Evolutionary conservation across 805 yeast genomes (phyloP).

Genomic region (Blastobotrys attinorum): DNA sequence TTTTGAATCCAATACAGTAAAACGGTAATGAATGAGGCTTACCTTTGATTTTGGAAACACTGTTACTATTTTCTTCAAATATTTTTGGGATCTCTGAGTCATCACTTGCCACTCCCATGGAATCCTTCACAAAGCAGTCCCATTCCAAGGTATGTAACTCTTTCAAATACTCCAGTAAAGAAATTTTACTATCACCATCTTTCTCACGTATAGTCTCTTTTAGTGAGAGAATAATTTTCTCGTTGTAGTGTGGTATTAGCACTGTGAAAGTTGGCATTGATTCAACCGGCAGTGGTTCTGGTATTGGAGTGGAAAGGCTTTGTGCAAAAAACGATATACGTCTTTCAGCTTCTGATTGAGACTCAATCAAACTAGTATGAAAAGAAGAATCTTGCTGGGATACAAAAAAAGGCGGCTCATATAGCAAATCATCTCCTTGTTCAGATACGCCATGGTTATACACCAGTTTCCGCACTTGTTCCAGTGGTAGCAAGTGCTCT

Average conservation of each 20-base stretch:
- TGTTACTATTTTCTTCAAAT: constrained; percentile 35
- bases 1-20: constrained; percentile 93
- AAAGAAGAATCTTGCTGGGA: constrained; percentile 93
- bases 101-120: constrained; percentile 80
- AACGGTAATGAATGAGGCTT: constrained; percentile 90
- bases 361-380: constrained; percentile 95
- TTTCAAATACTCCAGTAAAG: constrained; percentile 86
- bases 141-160: constrained; percentile 95
- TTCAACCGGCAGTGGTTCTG: constrained; percentile 98
- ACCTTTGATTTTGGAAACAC: constrained; percentile 66
- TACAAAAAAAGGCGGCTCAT: constrained; percentile 98
- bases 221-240: constrained; percentile 85
- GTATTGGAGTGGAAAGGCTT: constrained; percentile 96
- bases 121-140: constrained; percentile 95
- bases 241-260: constrained; percentile 91
- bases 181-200: constrained; percentile 94
- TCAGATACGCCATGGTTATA: constrained; percentile 97
- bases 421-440: constrained; percentile 95
- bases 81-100: constrained; percentile 6
- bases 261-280: constrained; percentile 99
- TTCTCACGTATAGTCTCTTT: constrained; percentile 94
- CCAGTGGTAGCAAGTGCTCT: constrained; percentile 96
- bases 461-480: constrained; percentile 93
- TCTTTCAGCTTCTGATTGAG: constrained; percentile 97
- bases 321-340: constrained; percentile 99